These are phyloP conservation scores for Aschersonia sp. DNA, from an alignment of 2,329 filamentous ascomycete species.

Conservation along the genomic window DNA sequence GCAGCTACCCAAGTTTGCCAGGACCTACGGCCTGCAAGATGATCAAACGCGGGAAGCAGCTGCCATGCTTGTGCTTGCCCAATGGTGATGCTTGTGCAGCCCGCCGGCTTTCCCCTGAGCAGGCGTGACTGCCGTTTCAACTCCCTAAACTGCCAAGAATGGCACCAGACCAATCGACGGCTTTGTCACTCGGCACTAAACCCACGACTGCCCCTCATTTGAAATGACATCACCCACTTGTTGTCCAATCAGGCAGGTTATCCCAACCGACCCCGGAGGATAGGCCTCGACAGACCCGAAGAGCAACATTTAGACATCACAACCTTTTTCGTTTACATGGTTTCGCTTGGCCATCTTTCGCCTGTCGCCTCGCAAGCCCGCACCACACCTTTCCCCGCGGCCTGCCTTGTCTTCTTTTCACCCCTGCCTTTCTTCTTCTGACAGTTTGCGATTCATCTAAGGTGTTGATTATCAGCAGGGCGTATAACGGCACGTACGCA, in stretches of 20 bases:
- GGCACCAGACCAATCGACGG: neutral
- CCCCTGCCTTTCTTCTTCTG: too few relatives aligned
- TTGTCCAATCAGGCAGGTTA: neutral
- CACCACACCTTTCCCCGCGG: too few relatives aligned
- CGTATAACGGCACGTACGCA: too few relatives aligned
- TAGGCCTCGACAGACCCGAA: neutral
- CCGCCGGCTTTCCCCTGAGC: neutral
- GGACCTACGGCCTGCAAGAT: neutral
- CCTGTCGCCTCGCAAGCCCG: too few relatives aligned
- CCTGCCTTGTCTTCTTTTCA: too few relatives aligned
- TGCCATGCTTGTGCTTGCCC: neutral
- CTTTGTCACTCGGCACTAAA: neutral
- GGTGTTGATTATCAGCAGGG: too few relatives aligned
- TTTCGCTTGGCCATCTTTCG: too few relatives aligned
- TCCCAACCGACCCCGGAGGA: neutral
- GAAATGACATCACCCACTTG: neutral
- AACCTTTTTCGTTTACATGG: neutral
- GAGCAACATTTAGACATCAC: neutral
- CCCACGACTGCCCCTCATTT: neutral
- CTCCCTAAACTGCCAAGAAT: neutral
- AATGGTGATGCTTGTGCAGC: too few relatives aligned
- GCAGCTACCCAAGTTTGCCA: neutral
- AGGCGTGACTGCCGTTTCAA: neutral
- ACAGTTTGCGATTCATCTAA: too few relatives aligned
- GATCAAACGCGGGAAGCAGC: neutral